phyloP scores from a whole-genome alignment of 1,284 basidiomycete species.

The Ceratobasidium sp. region DNA sequence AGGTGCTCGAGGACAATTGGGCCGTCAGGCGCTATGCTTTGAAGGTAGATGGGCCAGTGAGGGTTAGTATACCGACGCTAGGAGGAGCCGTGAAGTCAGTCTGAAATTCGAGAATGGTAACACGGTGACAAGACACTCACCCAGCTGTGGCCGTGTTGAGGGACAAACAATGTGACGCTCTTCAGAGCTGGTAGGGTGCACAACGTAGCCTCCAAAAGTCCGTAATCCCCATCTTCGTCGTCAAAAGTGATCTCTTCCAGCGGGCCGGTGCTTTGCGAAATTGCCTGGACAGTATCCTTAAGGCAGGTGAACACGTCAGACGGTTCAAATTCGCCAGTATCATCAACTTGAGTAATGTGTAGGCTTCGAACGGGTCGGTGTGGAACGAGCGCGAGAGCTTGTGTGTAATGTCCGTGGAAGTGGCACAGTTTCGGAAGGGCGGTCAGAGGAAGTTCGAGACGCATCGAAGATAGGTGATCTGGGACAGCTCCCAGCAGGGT shows the following conservation, averaged over 20 bases:
- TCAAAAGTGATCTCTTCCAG: conserved; percentile 25
- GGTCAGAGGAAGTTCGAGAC: conserved; percentile 14
- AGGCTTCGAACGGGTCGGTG: conserved; percentile 18
- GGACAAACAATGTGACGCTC: conserved; percentile 2
- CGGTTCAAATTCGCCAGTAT: conserved; percentile 29
- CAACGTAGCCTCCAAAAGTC: conserved; percentile 15
- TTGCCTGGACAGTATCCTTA: conserved; percentile 25
- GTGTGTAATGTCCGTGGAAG: conserved; percentile 35
- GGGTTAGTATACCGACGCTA: conserved; percentile 32
- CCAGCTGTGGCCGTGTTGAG: conserved; percentile 31
- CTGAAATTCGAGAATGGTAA: background rate
- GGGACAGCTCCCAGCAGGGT: conserved; percentile 30
- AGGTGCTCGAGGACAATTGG: conserved; percentile 15
- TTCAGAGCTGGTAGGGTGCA: conserved; percentile 14
- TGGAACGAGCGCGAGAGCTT: conserved; percentile 25
- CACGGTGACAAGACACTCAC: background rate
- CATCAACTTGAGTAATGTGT: conserved; percentile 31
- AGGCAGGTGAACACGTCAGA: conserved; percentile 30
- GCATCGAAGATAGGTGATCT: conserved; percentile 30
- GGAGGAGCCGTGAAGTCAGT: background rate
- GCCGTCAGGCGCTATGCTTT: background rate
- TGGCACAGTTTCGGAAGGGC: conserved; percentile 11
- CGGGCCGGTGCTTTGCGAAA: conserved; percentile 2
- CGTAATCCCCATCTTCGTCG: conserved; percentile 32
- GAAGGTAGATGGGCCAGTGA: conserved; percentile 6